Evolutionary conservation across 805 yeast species (phyloP).

Genomic region (Citeromyces matritensis): DNA sequence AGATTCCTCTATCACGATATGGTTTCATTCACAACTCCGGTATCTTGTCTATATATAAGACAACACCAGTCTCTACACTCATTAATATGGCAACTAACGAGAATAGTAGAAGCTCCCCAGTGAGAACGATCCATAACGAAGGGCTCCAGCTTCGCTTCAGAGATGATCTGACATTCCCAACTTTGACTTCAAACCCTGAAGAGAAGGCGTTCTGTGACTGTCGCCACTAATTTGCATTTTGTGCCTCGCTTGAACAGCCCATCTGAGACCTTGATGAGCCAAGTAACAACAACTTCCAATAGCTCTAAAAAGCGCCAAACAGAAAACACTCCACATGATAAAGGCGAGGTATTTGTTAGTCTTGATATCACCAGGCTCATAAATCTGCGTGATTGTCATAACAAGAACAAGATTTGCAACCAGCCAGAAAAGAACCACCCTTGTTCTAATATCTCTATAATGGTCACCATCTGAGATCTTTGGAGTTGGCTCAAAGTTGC

Average conservation of each 20-base stretch:
- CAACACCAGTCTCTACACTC: too few species aligned
- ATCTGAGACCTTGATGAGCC: conserved; percentile 19
- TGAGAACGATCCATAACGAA: too few species aligned
- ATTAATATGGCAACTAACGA: too few species aligned
- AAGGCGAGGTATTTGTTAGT: conserved; percentile 68
- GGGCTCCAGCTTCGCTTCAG: too few species aligned
- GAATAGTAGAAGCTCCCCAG: too few species aligned
- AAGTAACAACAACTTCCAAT: conserved; percentile 67
- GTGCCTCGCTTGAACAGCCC: conserved; percentile 13
- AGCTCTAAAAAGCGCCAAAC: conserved; percentile 69
- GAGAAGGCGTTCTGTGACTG: background rate
- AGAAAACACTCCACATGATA: conserved; percentile 88
- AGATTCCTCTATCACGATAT: too few species aligned
- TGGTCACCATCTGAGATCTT: conserved; percentile 54
- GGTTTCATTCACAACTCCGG: too few species aligned
- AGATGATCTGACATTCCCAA: conserved; percentile 1
- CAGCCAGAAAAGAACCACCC: conserved; percentile 94
- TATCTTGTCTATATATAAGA: too few species aligned
- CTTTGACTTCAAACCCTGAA: conserved; percentile 1
- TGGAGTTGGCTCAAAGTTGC: conserved; percentile 16
- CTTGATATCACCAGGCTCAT: conserved; percentile 45
- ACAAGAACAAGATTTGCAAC: conserved; percentile 66
- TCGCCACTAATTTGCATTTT: conserved; percentile 14
- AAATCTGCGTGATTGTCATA: conserved; percentile 80
- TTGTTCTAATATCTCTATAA: conserved; percentile 86